Evolutionary conservation across 73 alveolate species (phyloP), one percentile per base, ranked within the genome.

Genomic region (Paramecium octaurelia): DNA sequence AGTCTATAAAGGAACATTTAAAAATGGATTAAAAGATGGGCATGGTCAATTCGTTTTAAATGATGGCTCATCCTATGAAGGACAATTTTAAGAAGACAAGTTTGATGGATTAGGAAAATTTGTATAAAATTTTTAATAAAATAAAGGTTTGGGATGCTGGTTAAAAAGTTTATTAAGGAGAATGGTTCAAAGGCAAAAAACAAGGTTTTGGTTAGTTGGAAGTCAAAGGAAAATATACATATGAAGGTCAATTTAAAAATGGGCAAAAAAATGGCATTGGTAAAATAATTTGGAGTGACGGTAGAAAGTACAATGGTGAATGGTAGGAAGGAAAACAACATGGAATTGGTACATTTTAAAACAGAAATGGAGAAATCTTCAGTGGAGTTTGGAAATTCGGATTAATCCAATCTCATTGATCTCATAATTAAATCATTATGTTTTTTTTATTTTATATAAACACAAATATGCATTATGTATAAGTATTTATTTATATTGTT

Each of bases 231-330:
- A 64, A 24, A 64, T 64, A 64, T 23, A 9, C 46, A 7, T 64
- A 27, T 64, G 46, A 64, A 64, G 84, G 84, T 12, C 9, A 27
- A 23, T 64, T 27, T 11, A 64, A 64, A 64, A 21, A 64, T 31
- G 84, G 84, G 5, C 11, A 11, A 11, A 64, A 64, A 64, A 64
- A 64, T 64, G 84, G 84, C 9, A 12, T 12, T 64, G 84, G 84
- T 23, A 4, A 16, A 27, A 27, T 64, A 12, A 24, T 64, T 64
- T 64, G 46, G 50, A 92, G 89, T 44, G 97, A 95, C 89, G 96
- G 96, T 4, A 93, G 97, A 95, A 77, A 92, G 60, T 95, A 93
- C 48, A 68, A 93, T 38, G 97, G 97, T 0, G 94, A 89, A 93
- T 95, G 84, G 80, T 11, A 23, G 11, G 91, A 44, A 10, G 92